These are phyloP conservation scores for Boletus subcaerulescens DNA, from an alignment of 768 basidiomycete genomes.

Conservation along the genomic window DNA sequence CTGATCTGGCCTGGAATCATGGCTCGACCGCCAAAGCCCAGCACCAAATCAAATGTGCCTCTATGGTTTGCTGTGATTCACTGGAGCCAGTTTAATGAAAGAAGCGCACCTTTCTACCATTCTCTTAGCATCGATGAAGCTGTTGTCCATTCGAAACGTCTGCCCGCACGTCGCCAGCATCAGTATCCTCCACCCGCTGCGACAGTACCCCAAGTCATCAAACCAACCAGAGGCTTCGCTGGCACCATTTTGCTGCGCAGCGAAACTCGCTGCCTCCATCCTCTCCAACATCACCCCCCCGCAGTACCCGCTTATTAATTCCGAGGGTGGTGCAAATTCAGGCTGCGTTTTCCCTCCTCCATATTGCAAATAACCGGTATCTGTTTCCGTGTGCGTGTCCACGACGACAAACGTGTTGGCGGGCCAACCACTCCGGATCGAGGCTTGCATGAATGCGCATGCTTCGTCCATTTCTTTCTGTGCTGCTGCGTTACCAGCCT, in stretches of 20 bases:
- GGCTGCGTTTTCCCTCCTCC: background rate
- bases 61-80: no score
- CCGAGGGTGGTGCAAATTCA: background rate
- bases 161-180: no score
- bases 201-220: no score
- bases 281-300: background rate
- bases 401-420: background rate
- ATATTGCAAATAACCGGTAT: background rate
- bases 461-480: background rate
- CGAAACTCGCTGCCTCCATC: background rate
- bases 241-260: background rate
- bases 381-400: background rate
- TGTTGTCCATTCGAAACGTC: no score
- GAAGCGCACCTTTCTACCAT: no score
- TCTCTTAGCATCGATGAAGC: no score
- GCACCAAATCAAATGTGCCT: no score
- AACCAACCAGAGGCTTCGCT: no score
- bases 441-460: background rate
- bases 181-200: no score
- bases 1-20: no score
- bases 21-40: no score
- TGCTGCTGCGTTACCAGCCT: background rate
- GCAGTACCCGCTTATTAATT: background rate
- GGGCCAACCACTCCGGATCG: background rate
- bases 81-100: no score